phyloP scores from a whole-genome alignment of 2,329 filamentous ascomycete species.

The Phaeosphaeria sp. region DNA sequence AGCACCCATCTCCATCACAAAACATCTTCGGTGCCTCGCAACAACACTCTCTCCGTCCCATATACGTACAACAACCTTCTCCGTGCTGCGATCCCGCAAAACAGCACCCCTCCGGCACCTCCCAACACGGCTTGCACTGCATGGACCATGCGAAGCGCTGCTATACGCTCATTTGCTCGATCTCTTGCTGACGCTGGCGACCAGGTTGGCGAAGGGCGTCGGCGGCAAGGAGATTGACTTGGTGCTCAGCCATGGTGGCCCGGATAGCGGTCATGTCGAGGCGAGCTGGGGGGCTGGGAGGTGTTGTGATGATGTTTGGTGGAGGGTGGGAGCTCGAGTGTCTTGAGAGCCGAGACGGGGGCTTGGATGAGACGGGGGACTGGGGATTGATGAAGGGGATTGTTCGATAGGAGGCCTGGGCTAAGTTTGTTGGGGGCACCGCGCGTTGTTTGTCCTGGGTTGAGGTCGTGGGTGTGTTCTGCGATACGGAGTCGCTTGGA shows the following conservation, averaged over 20 bases:
- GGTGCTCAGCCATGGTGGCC: background rate
- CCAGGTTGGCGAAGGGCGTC: background rate
- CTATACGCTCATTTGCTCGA: background rate
- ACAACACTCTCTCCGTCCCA: background rate
- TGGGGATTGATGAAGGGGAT: background rate
- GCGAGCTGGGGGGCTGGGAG: background rate
- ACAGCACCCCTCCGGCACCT: background rate
- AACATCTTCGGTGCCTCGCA: background rate
- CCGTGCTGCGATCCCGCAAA: background rate
- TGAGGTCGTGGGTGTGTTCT: background rate
- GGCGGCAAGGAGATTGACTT: background rate
- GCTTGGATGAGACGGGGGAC: background rate
- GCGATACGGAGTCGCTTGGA: background rate
- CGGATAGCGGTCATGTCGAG: background rate
- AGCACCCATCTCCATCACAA: slow-evolving; percentile 5
- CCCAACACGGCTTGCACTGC: slow-evolving; percentile 2
- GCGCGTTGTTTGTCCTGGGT: background rate
- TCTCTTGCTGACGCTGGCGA: background rate
- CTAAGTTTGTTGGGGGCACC: background rate
- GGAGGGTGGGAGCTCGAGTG: background rate
- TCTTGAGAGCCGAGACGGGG: background rate
- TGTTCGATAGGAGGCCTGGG: background rate
- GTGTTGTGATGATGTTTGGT: background rate
- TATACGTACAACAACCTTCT: slow-evolving; percentile 5
- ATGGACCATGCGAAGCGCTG: background rate